Evolutionary conservation across 2,329 filamentous ascomycete genomes (phyloP).

Genomic region (Bipolaris cookei): DNA sequence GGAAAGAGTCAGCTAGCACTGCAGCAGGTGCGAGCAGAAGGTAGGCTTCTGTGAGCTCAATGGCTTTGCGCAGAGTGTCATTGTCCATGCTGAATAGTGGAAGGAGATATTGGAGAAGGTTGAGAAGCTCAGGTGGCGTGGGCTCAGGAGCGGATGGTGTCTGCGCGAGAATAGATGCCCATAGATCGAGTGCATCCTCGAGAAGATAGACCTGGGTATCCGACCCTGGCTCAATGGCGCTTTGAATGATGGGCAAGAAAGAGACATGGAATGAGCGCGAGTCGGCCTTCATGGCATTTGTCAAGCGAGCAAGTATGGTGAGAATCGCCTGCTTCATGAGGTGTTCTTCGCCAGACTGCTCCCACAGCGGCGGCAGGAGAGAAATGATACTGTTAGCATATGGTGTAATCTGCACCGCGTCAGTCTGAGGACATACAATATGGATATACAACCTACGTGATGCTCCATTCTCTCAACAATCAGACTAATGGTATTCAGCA

Average conservation of each 20-base stretch:
- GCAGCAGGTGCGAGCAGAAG: conserved; percentile 55
- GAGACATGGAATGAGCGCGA: conserved; percentile 79
- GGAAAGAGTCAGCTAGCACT: conserved; percentile 54
- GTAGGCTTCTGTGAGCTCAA: conserved; percentile 59
- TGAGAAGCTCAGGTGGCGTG: conserved; percentile 52
- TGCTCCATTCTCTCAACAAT: conserved; percentile 83
- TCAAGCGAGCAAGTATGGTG: conserved; percentile 80
- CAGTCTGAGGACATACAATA: background rate
- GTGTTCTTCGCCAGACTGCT: conserved; percentile 81
- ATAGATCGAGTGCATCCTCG: conserved; percentile 90
- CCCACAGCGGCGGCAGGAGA: conserved; percentile 82
- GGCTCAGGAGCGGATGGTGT: conserved; percentile 54
- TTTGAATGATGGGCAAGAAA: conserved; percentile 81
- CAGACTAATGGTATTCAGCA: conserved; percentile 84
- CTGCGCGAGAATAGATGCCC: conserved; percentile 76
- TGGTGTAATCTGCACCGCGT: conserved; percentile 58
- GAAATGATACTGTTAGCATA: conserved; percentile 82
- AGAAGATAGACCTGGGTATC: conserved; percentile 72
- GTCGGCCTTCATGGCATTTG: conserved; percentile 81
- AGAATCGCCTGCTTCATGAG: conserved; percentile 94
- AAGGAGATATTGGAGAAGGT: conserved; percentile 54
- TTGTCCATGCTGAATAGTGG: conserved; percentile 57
- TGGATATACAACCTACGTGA: conserved; percentile 56
- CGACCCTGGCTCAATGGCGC: conserved; percentile 78
- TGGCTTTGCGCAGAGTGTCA: conserved; percentile 55